phyloP scores from a whole-genome alignment of 805 yeast species.

The Candida caryicola region DNA sequence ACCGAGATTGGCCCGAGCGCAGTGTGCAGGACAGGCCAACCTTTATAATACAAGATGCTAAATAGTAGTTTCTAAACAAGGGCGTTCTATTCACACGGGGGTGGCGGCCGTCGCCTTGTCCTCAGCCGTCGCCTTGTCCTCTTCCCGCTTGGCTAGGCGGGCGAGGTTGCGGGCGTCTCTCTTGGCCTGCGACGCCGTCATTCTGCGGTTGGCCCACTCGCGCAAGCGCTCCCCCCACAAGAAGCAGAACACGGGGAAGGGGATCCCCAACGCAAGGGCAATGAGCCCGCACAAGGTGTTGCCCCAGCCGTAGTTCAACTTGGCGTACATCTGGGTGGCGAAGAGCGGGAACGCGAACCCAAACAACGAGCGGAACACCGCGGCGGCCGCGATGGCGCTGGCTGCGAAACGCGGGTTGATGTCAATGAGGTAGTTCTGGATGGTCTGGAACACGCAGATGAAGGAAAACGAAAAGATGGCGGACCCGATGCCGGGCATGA shows the following conservation, averaged over 20 bases:
- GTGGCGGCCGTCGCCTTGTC: too few species aligned
- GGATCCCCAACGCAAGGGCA: slow-evolving; percentile 33
- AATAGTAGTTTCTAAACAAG: too few species aligned
- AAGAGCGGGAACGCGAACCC: slow-evolving; percentile 40
- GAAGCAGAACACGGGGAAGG: slow-evolving; percentile 37
- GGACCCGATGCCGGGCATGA: slow-evolving; percentile 36
- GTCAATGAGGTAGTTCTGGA: slow-evolving; percentile 38
- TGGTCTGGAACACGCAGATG: slow-evolving; percentile 36
- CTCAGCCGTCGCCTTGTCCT: too few species aligned
- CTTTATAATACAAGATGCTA: too few species aligned
- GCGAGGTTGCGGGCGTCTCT: slow-evolving; percentile 21
- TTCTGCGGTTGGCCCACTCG: slow-evolving; percentile 29
- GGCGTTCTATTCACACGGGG: too few species aligned
- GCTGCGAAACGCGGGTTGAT: slow-evolving; percentile 40
- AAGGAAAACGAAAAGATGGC: slow-evolving; percentile 37
- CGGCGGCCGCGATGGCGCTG: slow-evolving; percentile 40
- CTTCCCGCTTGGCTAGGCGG: slow-evolving; percentile 7
- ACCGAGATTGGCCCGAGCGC: too few species aligned
- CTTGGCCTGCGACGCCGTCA: slow-evolving; percentile 22
- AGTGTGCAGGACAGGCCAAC: too few species aligned
- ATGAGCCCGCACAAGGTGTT: slow-evolving; percentile 38
- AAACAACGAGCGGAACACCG: slow-evolving; percentile 37
- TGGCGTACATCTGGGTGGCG: slow-evolving; percentile 34
- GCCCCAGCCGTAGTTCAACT: slow-evolving; percentile 39
- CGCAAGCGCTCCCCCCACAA: slow-evolving; percentile 36